Percentiles rank a stretch among this genome's conserved stretches.
phyloP scores from a whole-genome alignment of 1,284 basidiomycete species.

The Papiliotrema fonsecae region DNA sequence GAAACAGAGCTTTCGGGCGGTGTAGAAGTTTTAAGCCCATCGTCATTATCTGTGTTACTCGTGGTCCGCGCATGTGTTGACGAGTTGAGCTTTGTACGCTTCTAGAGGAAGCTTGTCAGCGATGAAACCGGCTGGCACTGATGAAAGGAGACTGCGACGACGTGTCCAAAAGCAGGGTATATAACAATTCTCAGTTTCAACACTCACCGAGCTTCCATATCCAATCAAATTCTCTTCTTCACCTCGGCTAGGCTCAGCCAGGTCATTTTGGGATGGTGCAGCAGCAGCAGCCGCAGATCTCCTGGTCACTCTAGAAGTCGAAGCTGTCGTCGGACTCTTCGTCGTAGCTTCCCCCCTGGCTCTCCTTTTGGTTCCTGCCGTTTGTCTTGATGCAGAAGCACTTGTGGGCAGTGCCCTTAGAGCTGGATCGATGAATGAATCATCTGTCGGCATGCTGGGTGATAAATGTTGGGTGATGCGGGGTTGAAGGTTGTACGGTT shows the following conservation, averaged over 20 bases:
- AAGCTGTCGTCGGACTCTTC: not conserved
- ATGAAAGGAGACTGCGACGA: too few species aligned
- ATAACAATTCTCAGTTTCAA: too few species aligned
- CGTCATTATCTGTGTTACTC: too few species aligned
- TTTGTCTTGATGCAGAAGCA: not conserved
- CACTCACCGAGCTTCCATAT: slow-evolving; percentile 3
- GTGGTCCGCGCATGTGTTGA: too few species aligned
- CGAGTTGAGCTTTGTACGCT: not conserved
- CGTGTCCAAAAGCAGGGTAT: too few species aligned
- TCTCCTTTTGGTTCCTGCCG: slow-evolving; percentile 8
- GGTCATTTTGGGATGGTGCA: not conserved
- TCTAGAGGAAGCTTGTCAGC: not conserved
- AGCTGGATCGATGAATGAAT: not conserved
- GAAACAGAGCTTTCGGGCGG: too few species aligned
- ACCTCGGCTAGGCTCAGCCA: slow-evolving; percentile 20
- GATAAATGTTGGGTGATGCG: not conserved
- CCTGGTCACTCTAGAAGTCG: slow-evolving; percentile 9
- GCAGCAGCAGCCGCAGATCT: slow-evolving; percentile 1
- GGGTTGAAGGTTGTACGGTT: not conserved
- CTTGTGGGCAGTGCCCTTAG: not conserved
- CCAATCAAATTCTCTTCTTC: slow-evolving; percentile 35
- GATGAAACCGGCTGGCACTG: too few species aligned
- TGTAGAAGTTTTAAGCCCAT: too few species aligned
- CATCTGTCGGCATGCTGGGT: not conserved
- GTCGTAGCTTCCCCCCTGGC: not conserved